phyloP scores from a whole-genome alignment of 805 yeast genomes.

The Maudiozyma saulgeensis region DNA sequence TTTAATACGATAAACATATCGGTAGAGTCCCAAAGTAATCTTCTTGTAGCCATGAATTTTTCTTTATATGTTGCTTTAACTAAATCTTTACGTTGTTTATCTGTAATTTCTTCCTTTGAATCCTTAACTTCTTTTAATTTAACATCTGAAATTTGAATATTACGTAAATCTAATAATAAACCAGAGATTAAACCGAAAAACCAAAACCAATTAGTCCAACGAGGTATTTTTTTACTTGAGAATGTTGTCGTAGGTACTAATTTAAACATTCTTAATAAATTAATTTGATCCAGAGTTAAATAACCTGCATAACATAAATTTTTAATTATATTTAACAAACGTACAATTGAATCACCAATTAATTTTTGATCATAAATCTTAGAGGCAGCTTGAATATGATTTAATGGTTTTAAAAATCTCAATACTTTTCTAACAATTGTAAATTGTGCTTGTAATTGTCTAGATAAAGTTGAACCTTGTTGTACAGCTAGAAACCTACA shows the following conservation, averaged over 20 bases:
- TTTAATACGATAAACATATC: constrained; percentile 71
- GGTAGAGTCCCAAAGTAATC: constrained; percentile 64
- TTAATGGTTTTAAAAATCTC: constrained; percentile 74
- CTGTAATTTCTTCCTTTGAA: background rate
- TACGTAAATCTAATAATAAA: constrained; percentile 48
- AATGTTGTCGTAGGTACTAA: constrained; percentile 44
- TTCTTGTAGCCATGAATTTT: constrained; percentile 44
- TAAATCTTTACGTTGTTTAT: constrained; percentile 26
- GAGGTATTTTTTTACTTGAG: constrained; percentile 42
- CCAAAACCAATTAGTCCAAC: constrained; percentile 68
- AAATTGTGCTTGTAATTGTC: constrained; percentile 50
- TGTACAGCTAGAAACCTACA: constrained; percentile 63
- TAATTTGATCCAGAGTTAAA: constrained; percentile 52
- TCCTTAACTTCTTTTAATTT: background rate
- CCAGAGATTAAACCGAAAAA: constrained; percentile 58
- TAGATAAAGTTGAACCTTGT: constrained; percentile 38
- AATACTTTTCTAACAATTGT: constrained; percentile 71
- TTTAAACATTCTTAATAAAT: constrained; percentile 39
- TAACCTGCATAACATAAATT: constrained; percentile 56
- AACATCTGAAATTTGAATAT: constrained; percentile 34
- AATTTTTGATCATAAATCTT: constrained; percentile 62
- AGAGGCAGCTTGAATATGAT: constrained; percentile 60
- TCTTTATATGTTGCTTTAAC: constrained; percentile 31
- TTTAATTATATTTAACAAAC: constrained; percentile 32
- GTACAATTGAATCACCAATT: constrained; percentile 39